phyloP scores from a whole-genome alignment of 1,284 basidiomycete species.

The Trichosporon faecale region DNA sequence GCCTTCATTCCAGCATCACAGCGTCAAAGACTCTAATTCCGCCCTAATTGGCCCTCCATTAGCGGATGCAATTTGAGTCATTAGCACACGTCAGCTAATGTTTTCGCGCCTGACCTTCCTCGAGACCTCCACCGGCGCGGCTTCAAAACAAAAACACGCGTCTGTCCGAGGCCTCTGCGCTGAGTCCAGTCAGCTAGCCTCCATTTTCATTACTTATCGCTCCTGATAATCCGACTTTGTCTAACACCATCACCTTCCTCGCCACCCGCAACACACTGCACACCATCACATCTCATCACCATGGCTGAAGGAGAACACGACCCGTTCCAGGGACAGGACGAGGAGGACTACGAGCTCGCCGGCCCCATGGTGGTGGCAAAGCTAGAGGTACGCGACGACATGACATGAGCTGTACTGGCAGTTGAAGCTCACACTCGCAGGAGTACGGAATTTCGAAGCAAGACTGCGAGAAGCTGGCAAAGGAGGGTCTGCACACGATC shows the following conservation, averaged over 20 bases:
- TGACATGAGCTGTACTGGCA: neutral
- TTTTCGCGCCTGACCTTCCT: slow-evolving; percentile 1
- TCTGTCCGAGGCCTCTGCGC: neutral
- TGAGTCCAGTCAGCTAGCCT: neutral
- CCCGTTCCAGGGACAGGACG: slow-evolving; percentile 48
- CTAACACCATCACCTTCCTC: neutral
- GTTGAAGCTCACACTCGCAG: slow-evolving; percentile 32
- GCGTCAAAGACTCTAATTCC: neutral
- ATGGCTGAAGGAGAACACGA: slow-evolving; percentile 36
- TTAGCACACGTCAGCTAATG: slow-evolving; percentile 17
- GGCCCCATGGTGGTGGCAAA: slow-evolving; percentile 80
- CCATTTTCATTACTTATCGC: neutral
- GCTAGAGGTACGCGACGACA: slow-evolving; percentile 58
- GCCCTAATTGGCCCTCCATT: neutral
- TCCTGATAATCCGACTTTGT: neutral
- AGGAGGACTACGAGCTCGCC: slow-evolving; percentile 60
- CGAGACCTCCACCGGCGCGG: neutral
- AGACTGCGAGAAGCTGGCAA: slow-evolving; percentile 94
- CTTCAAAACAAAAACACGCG: slow-evolving; percentile 14
- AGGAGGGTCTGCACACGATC: slow-evolving; percentile 88
- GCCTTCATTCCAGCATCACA: neutral
- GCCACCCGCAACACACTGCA: neutral
- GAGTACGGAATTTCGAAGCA: slow-evolving; percentile 86
- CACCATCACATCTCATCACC: slow-evolving; percentile 16
- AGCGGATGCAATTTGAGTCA: neutral